Conservation (phyloP, 2,329 filamentous ascomycete species). For the Lecanicillium sp. region DNA sequence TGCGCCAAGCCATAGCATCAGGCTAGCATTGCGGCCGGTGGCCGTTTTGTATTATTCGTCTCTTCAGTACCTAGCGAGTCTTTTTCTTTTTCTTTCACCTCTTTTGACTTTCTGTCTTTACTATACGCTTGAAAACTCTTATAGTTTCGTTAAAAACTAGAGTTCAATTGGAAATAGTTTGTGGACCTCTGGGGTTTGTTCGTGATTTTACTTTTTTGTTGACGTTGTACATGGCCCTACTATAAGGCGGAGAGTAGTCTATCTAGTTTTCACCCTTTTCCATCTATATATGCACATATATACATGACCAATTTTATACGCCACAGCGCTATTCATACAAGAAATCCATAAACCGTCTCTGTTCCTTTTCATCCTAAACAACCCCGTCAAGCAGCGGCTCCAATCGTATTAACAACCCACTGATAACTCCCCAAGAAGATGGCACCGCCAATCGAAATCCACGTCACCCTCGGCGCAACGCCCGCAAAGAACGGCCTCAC, state of each 20-base stretch:
- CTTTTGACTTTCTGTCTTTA: too few species aligned
- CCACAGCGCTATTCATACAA: background rate
- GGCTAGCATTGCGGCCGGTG: background rate
- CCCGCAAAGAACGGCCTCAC: slow-evolving; percentile 65
- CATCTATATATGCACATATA: too few species aligned
- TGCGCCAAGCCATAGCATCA: background rate
- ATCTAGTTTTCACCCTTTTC: background rate
- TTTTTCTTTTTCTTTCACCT: slow-evolving; percentile 6
- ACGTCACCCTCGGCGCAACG: slow-evolving; percentile 75
- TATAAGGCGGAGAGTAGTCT: background rate
- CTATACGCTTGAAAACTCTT: too few species aligned
- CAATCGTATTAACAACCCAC: slow-evolving; percentile 71
- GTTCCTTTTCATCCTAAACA: background rate
- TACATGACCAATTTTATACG: background rate
- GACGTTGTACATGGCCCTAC: slow-evolving; percentile 4
- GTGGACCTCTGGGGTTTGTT: too few species aligned
- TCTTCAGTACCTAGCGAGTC: background rate
- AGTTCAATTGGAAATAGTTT: too few species aligned
- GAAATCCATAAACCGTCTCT: too few species aligned
- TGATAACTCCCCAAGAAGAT: slow-evolving; percentile 94
- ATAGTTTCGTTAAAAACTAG: too few species aligned
- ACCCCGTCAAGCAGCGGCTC: background rate
- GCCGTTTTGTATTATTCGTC: slow-evolving; percentile 13
- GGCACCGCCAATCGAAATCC: slow-evolving; percentile 91
- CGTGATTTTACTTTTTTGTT: too few species aligned